A percentile compares a stretch with the other conserved stretches of the same genome.
These are phyloP conservation scores for Cladophialophora immunda DNA, from an alignment of 2,329 filamentous ascomycete species.

Conservation along the genomic window DNA sequence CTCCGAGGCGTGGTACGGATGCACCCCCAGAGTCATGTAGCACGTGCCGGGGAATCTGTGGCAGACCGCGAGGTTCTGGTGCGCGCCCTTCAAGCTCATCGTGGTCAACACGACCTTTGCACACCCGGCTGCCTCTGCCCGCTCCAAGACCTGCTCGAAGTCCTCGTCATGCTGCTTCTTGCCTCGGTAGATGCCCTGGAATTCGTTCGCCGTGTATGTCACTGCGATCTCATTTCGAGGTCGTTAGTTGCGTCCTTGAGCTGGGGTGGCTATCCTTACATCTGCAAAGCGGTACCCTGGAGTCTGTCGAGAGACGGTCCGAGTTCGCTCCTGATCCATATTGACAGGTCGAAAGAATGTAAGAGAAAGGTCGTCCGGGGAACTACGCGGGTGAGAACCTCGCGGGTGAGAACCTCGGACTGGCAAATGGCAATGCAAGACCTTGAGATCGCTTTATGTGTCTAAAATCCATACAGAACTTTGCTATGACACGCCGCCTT, in stretches of 20 bases:
- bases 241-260: neutral
- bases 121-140: conserved; percentile 13
- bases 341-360: neutral
- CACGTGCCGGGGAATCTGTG: neutral
- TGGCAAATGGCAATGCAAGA: neutral
- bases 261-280: neutral
- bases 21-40: neutral
- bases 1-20: neutral
- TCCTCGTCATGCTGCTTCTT: conserved; percentile 60
- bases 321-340: neutral
- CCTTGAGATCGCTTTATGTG: too few species aligned
- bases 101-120: too few species aligned
- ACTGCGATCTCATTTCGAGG: conserved; percentile 43
- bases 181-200: too few species aligned
- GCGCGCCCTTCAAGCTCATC: neutral
- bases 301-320: neutral
- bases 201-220: too few species aligned
- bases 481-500: too few species aligned
- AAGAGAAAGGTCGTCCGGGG: too few species aligned
- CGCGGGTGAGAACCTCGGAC: neutral
- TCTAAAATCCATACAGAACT: too few species aligned
- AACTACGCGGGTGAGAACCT: too few species aligned
- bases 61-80: neutral
- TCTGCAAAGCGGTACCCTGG: neutral
- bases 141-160: conserved; percentile 44